Evolutionary conservation across 192 early-diverging fungal species (phyloP).

Genomic region (Powellomyces hirtus): DNA sequence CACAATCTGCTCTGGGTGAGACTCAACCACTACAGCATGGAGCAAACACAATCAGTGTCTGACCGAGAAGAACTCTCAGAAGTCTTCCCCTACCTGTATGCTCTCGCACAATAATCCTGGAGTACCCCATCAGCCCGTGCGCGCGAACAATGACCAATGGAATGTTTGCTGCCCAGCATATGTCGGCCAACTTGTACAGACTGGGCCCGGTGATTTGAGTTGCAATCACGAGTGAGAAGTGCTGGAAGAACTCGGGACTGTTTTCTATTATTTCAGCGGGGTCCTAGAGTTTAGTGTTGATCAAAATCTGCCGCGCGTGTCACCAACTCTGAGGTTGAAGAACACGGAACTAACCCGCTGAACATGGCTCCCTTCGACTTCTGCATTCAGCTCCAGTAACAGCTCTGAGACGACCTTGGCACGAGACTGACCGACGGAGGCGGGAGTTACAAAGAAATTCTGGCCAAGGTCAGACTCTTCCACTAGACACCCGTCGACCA

Average conservation of each 20-base stretch:
- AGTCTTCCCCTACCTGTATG: conserved; percentile 60
- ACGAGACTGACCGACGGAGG: conserved; percentile 62
- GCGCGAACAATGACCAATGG: conserved; percentile 67
- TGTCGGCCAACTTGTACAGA: conserved; percentile 53
- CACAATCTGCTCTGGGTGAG: conserved; percentile 70
- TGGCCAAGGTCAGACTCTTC: conserved; percentile 68
- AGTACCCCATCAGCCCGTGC: conserved; percentile 75
- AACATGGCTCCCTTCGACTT: conserved; percentile 65
- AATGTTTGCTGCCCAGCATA: conserved; percentile 63
- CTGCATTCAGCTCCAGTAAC: conserved; percentile 85
- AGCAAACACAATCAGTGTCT: background rate
- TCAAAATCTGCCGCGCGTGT: too few relatives aligned
- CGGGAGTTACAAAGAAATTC: conserved; percentile 89
- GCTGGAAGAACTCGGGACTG: conserved; percentile 56
- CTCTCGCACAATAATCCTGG: conserved; percentile 70
- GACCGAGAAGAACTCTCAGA: background rate
- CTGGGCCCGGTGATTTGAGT: conserved; percentile 55
- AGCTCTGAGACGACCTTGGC: conserved; percentile 61
- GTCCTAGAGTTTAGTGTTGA: conserved; percentile 28
- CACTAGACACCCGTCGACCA: conserved; percentile 75
- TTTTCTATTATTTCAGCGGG: conserved; percentile 47
- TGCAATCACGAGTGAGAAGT: conserved; percentile 78
- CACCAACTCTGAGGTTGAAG: too few relatives aligned
- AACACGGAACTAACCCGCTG: conserved; percentile 57
- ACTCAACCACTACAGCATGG: conserved; percentile 75